These are phyloP conservation scores for Hypoxylon sp. DNA, from an alignment of 2,329 filamentous ascomycete species.

Conservation along the genomic window DNA sequence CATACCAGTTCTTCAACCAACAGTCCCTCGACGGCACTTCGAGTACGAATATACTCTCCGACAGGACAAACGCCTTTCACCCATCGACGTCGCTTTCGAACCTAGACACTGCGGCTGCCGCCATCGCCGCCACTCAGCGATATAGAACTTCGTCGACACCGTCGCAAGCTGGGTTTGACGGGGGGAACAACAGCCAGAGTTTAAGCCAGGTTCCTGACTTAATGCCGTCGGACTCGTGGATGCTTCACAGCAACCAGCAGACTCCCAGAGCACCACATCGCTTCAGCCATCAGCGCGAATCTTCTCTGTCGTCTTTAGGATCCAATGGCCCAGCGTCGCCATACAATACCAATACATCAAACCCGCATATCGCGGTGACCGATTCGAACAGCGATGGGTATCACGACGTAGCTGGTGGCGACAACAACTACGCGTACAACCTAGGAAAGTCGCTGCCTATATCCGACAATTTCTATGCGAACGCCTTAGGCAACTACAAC, in stretches of 20 bases:
- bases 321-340: constrained; percentile 72
- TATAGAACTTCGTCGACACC: constrained; percentile 42
- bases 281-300: constrained; percentile 69
- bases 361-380: constrained; percentile 69
- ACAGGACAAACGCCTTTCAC: constrained; percentile 44
- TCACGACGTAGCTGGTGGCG: constrained; percentile 58
- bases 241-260: constrained; percentile 47
- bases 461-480: constrained; percentile 56
- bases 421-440: constrained; percentile 61
- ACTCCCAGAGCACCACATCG: constrained; percentile 52
- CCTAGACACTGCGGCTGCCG: constrained; percentile 52
- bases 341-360: constrained; percentile 66
- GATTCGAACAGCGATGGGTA: constrained; percentile 63
- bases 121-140: constrained; percentile 49
- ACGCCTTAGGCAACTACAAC: constrained; percentile 48
- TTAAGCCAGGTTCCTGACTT: constrained; percentile 50
- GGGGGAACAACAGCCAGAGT: constrained; percentile 43
- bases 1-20: constrained; percentile 39
- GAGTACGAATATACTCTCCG: constrained; percentile 50
- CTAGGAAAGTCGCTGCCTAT: constrained; percentile 60
- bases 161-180: constrained; percentile 38
- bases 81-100: constrained; percentile 49
- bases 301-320: constrained; percentile 71
- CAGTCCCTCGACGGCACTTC: constrained; percentile 34
- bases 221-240: constrained; percentile 53